phyloP scores from a whole-genome alignment of 192 early-diverging fungal genomes.

The Gryganskiella cystojenkinii region DNA sequence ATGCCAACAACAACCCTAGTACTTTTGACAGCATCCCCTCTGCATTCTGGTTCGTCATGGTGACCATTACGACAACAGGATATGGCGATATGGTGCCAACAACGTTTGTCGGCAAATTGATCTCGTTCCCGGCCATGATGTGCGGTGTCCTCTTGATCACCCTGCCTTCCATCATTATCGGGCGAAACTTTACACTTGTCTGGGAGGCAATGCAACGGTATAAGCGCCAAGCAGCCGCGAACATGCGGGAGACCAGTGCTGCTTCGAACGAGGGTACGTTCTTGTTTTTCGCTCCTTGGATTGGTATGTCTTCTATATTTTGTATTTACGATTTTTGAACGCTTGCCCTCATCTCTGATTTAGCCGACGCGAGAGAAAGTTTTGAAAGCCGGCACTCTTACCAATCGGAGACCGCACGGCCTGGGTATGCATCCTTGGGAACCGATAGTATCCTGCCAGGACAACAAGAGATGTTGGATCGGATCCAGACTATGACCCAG shows the following conservation, averaged over 20 bases:
- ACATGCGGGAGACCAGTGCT: slow-evolving; percentile 19
- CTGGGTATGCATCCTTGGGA: slow-evolving; percentile 40
- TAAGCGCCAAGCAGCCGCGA: slow-evolving; percentile 32
- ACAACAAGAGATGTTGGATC: slow-evolving; percentile 48
- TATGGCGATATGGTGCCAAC: slow-evolving; percentile 85
- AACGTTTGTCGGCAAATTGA: slow-evolving; percentile 81
- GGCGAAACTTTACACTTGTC: slow-evolving; percentile 83
- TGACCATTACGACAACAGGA: slow-evolving; percentile 85
- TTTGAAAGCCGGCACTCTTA: slow-evolving; percentile 57
- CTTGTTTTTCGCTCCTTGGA: too few species aligned
- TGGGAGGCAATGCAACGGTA: slow-evolving; percentile 78
- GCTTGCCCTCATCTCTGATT: background rate
- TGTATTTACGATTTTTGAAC: background rate
- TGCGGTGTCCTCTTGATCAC: slow-evolving; percentile 84
- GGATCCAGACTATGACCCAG: slow-evolving; percentile 46
- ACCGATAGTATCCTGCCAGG: slow-evolving; percentile 18
- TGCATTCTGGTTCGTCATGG: slow-evolving; percentile 80
- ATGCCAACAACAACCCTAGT: slow-evolving; percentile 71
- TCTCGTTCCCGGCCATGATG: slow-evolving; percentile 86
- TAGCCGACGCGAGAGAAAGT: slow-evolving; percentile 38
- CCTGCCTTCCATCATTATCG: slow-evolving; percentile 86
- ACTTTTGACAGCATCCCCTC: slow-evolving; percentile 83
- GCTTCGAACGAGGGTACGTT: slow-evolving; percentile 19
- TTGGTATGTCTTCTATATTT: background rate
- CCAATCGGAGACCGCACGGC: slow-evolving; percentile 29